These are phyloP conservation scores for Xanthoconium purpureum DNA, from an alignment of 768 basidiomycete species.

Conservation along the genomic window DNA sequence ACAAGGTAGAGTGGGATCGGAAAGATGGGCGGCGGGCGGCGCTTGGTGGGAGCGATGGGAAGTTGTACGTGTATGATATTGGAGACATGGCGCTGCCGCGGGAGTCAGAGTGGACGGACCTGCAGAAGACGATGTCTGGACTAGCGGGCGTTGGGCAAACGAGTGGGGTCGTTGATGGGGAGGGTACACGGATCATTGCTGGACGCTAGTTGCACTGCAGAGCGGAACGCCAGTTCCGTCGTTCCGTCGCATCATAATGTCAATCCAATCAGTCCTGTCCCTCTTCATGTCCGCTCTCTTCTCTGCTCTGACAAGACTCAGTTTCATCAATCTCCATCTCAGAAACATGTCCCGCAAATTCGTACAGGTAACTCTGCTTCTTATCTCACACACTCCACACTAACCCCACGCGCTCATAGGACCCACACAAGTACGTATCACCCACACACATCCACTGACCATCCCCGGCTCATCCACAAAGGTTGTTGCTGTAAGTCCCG, in stretches of 20 bases:
- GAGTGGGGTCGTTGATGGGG: conserved; percentile 34
- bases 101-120: conserved; percentile 90
- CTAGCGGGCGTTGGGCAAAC: conserved; percentile 51
- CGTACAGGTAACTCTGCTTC: conserved; percentile 6
- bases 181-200: conserved; percentile 31
- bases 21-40: conserved; percentile 90
- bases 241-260: background rate
- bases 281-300: background rate
- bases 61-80: conserved; percentile 91
- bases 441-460: conserved; percentile 17
- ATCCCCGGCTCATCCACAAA: conserved; percentile 25
- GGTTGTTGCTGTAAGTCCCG: conserved; percentile 46
- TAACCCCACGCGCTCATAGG: conserved; percentile 18
- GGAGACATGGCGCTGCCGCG: conserved; percentile 86
- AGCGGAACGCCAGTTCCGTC: background rate
- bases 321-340: background rate
- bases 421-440: conserved; percentile 47
- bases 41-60: conserved; percentile 89
- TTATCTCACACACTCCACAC: background rate
- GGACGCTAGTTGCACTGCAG: conserved; percentile 33
- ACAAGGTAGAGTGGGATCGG: conserved; percentile 93
- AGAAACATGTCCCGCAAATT: conserved; percentile 22
- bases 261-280: background rate
- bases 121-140: conserved; percentile 82
- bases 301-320: background rate